Evolutionary conservation across 2,329 filamentous ascomycete species (phyloP).

Genomic region (Magnaporthiopsis poae): DNA sequence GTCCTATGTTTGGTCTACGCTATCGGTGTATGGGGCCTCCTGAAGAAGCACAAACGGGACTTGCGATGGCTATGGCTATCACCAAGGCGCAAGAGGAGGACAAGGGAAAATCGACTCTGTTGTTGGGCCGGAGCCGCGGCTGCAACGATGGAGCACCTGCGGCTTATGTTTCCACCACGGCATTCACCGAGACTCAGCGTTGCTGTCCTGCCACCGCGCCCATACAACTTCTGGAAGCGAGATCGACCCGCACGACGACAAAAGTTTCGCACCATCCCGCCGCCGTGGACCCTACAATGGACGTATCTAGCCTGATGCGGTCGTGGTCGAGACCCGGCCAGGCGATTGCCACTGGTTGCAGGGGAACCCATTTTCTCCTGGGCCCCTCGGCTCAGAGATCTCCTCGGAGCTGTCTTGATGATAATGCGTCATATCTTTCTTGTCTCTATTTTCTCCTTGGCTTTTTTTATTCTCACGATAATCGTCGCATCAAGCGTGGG

Average conservation of each 20-base stretch:
- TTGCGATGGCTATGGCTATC: neutral
- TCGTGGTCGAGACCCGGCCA: neutral
- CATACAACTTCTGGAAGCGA: neutral
- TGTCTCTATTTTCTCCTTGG: neutral
- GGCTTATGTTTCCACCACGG: neutral
- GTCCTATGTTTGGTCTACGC: too few relatives aligned
- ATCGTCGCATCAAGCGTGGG: constrained; percentile 5
- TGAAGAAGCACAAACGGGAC: neutral
- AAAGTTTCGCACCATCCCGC: neutral
- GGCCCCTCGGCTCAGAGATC: neutral
- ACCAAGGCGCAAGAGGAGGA: neutral
- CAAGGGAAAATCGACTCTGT: neutral
- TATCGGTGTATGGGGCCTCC: neutral
- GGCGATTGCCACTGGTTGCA: too few relatives aligned
- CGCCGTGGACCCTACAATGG: neutral
- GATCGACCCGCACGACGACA: neutral
- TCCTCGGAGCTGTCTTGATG: constrained; percentile 2
- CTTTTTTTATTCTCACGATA: neutral
- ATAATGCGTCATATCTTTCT: neutral
- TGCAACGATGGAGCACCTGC: neutral
- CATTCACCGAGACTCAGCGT: neutral
- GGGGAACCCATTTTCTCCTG: neutral
- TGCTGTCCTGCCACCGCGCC: neutral
- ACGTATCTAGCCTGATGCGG: neutral
- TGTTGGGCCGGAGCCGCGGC: too few relatives aligned